Base-by-base conservation (phyloP, 345 rosid species). In the Citrus hindsii region DNA sequence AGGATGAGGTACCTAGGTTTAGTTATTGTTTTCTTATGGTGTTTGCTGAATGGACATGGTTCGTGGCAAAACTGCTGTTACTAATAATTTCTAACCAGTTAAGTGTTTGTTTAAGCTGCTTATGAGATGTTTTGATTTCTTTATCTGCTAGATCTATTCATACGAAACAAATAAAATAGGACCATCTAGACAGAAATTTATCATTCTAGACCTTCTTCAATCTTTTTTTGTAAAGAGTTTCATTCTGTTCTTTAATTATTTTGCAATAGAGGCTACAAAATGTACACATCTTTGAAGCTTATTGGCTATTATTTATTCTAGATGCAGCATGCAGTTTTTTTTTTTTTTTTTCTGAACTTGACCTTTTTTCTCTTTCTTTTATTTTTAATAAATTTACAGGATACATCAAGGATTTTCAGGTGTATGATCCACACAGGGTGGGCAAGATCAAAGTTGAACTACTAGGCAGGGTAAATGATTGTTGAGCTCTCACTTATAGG, bases 391-490 rank as follows among this genome's bases (percentile, higher is more conserved):
- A 33, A 74, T 70, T 66, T 59, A 7, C 67, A 93, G 98, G 98
- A 42, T 96, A 90, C 65, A 89, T 94, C 70, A 92, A 88, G 89
- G 81, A 84, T 60, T 92, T 86, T 82, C 87, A 91, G 60, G 94
- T 91, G 74, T 42, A 82, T 77, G 95, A 96, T 86, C 97, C 92
- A 48, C 98, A 89, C 18, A 85, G 99, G 81, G 97, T 91, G 80
- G 97, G 98, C 22, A 91, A 82, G 85, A 90, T 96, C 81, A 88
- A 87, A 27, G 97, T 92, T 80, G 93, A 92, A 82, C 86, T 94
- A 9, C 97, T 91, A 74, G 99, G 99, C 32, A 90, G 97, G 84
- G 85, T 96, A 48, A 94, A 85, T 61, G 97, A 96, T 81, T 92
- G 95, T 73, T 82, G 84, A 67, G 95, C 97, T 55, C 92, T 96